Evolutionary conservation across 1,139 yeast species (phyloP), one percentile per base, ranked within the genome.

Genomic region (Kazachstania sp.): DNA sequence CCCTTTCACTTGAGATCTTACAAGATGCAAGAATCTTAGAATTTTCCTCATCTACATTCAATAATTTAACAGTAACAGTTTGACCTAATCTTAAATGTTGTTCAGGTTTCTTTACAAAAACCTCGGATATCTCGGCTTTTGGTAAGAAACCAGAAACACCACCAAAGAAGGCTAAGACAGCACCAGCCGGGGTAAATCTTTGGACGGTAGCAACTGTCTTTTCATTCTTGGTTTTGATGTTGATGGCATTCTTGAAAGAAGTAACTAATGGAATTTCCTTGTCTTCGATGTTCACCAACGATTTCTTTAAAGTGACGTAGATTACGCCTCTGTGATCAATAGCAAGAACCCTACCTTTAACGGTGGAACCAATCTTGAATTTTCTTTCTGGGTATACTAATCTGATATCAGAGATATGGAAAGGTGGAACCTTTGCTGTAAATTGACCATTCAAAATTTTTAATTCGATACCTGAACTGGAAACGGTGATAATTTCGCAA

Each of bases 311-410:
- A 2, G 98, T 86, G 35, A 86, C 72, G 45, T 71, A 68, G 42
- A 87, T 69, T 47, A 74, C 70, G 39, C 71, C 68, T 46, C 66
- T 67, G 31, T 61, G 58, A 45, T 77, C 74, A 29, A 73, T 68
- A 39, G 61, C 60, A 16, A 77, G 56, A 28, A 71, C 78, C 67
- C 96, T 79, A 51, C 84, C 95, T 59, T 77, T 84, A 37, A 86
- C 85, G 56, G 81, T 84, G 44, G 83, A 71, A 9, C 96, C 97
- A 44, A 79, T 78, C 66, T 86, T 86, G 73, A 81, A 92, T 63
- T 88, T 86, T 70, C 92, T 79, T 67, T 92, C 97, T 5, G 98
- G 98, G 61, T 88, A 83, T 7, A 81, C 79, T 53, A 92, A 72
- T 61, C 81, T 83, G 51, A 85, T 76, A 65, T 92, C 99, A 55